Percentiles rank a stretch among this genome's conserved stretches.
These are phyloP conservation scores for Naegleria lovaniensis DNA, from an alignment of 208 protist species.

Conservation along the genomic window DNA sequence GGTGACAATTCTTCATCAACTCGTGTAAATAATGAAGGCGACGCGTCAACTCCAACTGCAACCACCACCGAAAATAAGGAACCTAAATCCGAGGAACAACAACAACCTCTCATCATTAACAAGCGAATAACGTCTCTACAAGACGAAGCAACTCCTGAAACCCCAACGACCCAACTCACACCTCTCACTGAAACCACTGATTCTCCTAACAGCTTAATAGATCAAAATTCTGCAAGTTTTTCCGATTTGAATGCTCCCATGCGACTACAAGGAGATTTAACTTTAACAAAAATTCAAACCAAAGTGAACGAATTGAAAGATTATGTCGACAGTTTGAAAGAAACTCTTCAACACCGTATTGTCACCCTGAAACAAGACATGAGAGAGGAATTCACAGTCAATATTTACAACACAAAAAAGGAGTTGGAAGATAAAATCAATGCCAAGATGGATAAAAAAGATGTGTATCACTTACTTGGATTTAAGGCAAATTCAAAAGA, in stretches of 20 bases:
- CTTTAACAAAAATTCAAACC: not conserved
- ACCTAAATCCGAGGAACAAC: not conserved
- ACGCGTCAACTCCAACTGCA: not conserved
- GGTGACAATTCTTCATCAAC: no score
- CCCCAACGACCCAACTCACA: not conserved
- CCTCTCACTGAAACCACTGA: not conserved
- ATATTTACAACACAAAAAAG: not conserved
- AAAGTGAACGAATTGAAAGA: not conserved
- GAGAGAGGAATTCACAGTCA: not conserved
- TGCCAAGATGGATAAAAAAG: not conserved
- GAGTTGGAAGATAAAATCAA: not conserved
- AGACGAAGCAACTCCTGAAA: not conserved
- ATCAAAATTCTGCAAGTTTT: not conserved
- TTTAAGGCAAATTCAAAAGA: not conserved
- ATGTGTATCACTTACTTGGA: not conserved
- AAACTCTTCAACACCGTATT: not conserved
- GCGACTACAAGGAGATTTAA: not conserved
- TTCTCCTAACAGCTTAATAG: not conserved
- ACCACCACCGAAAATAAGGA: not conserved
- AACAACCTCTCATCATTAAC: not conserved
- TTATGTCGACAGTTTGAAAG: not conserved
- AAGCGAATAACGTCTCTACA: not conserved
- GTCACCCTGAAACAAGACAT: not conserved
- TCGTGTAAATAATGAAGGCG: no score
- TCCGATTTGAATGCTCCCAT: not conserved